Evolutionary conservation across 106 monocot species (phyloP).

Genomic region (Platanthera zijinensis): DNA sequence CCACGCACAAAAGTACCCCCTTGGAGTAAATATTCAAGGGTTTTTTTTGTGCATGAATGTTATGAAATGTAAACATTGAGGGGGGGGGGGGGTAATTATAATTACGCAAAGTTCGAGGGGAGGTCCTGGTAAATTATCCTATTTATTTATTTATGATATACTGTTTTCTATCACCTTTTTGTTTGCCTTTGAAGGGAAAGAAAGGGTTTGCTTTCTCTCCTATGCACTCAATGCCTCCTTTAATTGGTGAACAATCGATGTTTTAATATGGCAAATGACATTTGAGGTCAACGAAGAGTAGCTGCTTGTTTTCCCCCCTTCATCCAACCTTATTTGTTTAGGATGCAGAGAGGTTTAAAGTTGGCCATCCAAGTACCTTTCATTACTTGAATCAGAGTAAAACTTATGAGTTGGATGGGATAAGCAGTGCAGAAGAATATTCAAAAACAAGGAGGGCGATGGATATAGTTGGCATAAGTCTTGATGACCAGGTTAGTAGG

Average conservation of each 20-base stretch:
- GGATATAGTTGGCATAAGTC: constrained; percentile 91
- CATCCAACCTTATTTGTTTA: constrained; percentile 14
- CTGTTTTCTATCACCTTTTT: too few species aligned
- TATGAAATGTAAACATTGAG: too few species aligned
- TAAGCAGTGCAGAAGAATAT: constrained; percentile 67
- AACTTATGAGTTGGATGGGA: constrained; percentile 62
- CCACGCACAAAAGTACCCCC: too few species aligned
- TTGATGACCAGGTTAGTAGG: constrained; percentile 52
- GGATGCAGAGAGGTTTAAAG: constrained; percentile 73
- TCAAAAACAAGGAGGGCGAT: constrained; percentile 80
- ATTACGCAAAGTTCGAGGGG: too few species aligned
- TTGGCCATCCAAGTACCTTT: constrained; percentile 63
- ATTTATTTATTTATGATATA: too few species aligned
- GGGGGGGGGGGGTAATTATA: too few species aligned
- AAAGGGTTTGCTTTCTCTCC: too few species aligned
- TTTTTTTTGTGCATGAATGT: too few species aligned
- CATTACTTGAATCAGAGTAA: constrained; percentile 93
- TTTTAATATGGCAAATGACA: background rate
- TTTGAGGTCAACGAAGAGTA: background rate
- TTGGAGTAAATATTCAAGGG: too few species aligned
- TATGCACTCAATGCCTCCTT: background rate
- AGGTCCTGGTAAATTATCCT: too few species aligned
- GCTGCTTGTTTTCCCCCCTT: background rate
- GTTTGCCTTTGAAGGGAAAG: too few species aligned
- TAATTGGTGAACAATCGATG: background rate